Conservation (phyloP, 2,329 filamentous ascomycete genomes). For the Balansia obtecta region DNA sequence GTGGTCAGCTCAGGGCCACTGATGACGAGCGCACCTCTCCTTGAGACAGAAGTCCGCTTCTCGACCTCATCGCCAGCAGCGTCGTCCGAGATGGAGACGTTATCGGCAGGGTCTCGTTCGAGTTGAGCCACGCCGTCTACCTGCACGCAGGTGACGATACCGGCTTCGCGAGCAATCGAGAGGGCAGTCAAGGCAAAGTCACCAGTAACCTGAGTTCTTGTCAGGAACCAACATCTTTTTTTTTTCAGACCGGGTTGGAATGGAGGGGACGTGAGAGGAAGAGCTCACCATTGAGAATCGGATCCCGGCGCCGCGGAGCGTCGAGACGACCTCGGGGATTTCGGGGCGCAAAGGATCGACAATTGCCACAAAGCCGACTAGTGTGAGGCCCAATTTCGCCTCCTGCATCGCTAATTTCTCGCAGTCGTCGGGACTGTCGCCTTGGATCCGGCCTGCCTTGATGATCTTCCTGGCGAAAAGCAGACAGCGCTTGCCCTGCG, state of each 20-base stretch:
- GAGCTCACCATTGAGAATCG: conserved; percentile 58
- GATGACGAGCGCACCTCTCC: conserved; percentile 42
- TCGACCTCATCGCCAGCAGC: conserved; percentile 11
- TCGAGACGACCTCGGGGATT: conserved; percentile 54
- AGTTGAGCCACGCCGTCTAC: conserved; percentile 45
- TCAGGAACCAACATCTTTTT: no score
- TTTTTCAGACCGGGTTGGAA: no score
- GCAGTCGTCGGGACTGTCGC: conserved; percentile 24
- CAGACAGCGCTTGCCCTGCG: conserved; percentile 54
- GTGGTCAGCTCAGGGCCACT: conserved; percentile 53
- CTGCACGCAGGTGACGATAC: conserved; percentile 48
- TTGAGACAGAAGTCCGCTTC: conserved; percentile 9
- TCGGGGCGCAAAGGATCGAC: conserved; percentile 68
- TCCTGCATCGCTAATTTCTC: conserved; percentile 46
- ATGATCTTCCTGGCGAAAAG: conserved; percentile 51
- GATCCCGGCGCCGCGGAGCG: conserved; percentile 56
- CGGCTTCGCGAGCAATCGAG: conserved; percentile 60
- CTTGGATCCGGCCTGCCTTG: conserved; percentile 23
- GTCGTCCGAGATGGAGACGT: conserved; percentile 6
- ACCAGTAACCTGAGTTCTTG: conserved; percentile 45
- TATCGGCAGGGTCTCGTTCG: conserved; percentile 17
- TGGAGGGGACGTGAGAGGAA: background rate
- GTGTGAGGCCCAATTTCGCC: conserved; percentile 44
- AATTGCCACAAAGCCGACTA: conserved; percentile 65
- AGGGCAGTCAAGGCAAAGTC: conserved; percentile 65